Base-by-base conservation (phyloP, 805 yeast species). In the Lachancea kluyveri region DNA sequence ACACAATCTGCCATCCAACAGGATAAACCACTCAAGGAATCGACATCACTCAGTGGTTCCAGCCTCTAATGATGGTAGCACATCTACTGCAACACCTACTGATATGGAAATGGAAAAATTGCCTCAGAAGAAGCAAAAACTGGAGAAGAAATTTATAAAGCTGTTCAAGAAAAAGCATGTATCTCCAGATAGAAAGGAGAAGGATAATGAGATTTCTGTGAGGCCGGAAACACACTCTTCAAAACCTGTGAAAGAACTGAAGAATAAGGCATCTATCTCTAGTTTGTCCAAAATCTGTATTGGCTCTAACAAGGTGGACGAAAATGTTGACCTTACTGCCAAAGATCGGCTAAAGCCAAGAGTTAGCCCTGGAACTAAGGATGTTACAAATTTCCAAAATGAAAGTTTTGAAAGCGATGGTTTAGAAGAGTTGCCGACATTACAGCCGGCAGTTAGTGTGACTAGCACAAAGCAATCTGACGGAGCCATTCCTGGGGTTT, bases 71-170 rank as follows among this genome's bases (percentile, higher is more conserved):
- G 14, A n/a, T n/a, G 26, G 16, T 11, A 25, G 24, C n/a, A 6
- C 11, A 11, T 16, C 29, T 6, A n/a, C 16, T 4, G 28, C 16
- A 15, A 9, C 20, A 9, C 4, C 27, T 12, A 17, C 8, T 7
- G 28, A 16, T 13, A 27, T 22, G 16, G 13, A 18, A n/a, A n/a
- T n/a, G n/a, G n/a, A n/a, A n/a, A n/a, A n/a, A n/a, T n/a, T n/a
- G n/a, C n/a, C n/a, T n/a, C n/a, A n/a, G 20, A 39, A 34, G 24
- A 35, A 32, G 31, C 46, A 37, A 23, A 36, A 37, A 8, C 34
- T 45, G 8, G 54, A 50, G 28, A 46, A 51, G 30, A 50, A 50
- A 30, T 45, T 52, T 28, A 54, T 43, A 6, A 50, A 42, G 22
- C 29, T 47, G 17, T 47, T 47, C 22, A 47, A 39, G 29, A 45